These are phyloP conservation scores for Elymus sibiricus DNA, from an alignment of 176 grass and related monocot genomes.

Conservation along the genomic window DNA sequence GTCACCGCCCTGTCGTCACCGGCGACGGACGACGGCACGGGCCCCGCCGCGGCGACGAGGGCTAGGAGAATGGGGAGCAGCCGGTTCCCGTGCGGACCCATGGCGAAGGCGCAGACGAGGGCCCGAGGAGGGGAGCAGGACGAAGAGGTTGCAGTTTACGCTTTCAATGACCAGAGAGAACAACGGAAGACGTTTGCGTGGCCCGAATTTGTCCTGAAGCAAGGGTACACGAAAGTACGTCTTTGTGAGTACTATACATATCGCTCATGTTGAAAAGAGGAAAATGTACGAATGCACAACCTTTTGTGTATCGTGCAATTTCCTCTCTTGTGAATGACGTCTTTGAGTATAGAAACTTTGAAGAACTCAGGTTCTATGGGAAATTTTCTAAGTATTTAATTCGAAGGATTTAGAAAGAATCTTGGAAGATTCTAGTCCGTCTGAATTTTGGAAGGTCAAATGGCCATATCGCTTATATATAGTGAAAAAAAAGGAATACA, in stretches of 20 bases:
- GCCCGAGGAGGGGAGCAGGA: neutral
- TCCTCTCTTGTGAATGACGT: no score
- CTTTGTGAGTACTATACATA: neutral
- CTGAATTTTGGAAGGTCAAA: no score
- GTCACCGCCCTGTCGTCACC: conserved; percentile 31
- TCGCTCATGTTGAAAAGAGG: no score
- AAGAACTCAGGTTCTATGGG: no score
- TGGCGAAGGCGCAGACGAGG: neutral
- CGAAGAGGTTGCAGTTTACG: neutral
- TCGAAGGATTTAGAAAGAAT: no score
- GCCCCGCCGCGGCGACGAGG: conserved; percentile 19
- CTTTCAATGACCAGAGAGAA: neutral
- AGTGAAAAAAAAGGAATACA: no score
- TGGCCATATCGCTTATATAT: no score
- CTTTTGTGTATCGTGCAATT: no score
- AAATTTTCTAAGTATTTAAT: no score
- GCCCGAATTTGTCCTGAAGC: neutral
- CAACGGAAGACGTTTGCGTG: neutral
- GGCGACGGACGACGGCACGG: neutral
- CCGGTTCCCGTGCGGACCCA: conserved; percentile 19
- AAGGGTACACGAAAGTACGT: neutral
- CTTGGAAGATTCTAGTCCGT: no score
- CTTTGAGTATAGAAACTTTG: no score
- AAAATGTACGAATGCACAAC: no score
- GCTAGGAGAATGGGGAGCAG: conserved; percentile 29